Evolutionary conservation across 2,329 filamentous ascomycete species (phyloP), one percentile per base, ranked within the genome.

Genomic region (Claviceps cyperi): DNA sequence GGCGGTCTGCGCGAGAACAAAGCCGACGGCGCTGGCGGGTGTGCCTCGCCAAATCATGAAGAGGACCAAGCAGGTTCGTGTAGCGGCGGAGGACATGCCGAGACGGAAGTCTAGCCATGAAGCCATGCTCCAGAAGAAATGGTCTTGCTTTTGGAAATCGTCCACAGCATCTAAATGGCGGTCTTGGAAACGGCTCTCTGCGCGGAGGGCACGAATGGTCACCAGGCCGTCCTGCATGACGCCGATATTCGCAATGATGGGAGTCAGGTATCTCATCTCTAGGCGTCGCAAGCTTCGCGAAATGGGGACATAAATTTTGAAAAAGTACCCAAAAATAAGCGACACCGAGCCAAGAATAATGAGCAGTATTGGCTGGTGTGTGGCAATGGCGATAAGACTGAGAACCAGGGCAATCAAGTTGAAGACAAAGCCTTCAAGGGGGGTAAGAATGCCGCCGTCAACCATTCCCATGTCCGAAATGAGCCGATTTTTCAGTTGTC

Each of bases 81-180:
- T 86, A 3, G 77, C 62, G 0, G 84, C 84, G 0, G 87, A 87
- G 5, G 63, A 59, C 41, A 63, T 55, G 48, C 62, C 59, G 50
- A 92, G 91, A 13, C 89, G 80, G 59, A 84, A 88, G 62, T 82
- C 81, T 2, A 95, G 73, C 89, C 89, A 95, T 7, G 81, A 80
- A 56, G 94, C 87, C 43, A 94, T 73, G 52, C 82, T 86, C 84
- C 89, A 95, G 68, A 94, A 95, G 67, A 95, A 94, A 63, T 96
- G 90, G 59, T 96, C 90, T 76, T 94, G 92, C 62, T 88, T 88
- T 63, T 95, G 90, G 61, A 95, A 95, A 17, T 81, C 81, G 60
- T 95, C 89, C 0, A 89, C 88, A 0, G 89, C 88, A 2, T 75
- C 70, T 36, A 96, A 83, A 48, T 94, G 86, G 47, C 82, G 77